These are phyloP conservation scores for Dipsacomyces acuminosporus DNA, from an alignment of 371 early-diverging fungal species.

Conservation along the genomic window DNA sequence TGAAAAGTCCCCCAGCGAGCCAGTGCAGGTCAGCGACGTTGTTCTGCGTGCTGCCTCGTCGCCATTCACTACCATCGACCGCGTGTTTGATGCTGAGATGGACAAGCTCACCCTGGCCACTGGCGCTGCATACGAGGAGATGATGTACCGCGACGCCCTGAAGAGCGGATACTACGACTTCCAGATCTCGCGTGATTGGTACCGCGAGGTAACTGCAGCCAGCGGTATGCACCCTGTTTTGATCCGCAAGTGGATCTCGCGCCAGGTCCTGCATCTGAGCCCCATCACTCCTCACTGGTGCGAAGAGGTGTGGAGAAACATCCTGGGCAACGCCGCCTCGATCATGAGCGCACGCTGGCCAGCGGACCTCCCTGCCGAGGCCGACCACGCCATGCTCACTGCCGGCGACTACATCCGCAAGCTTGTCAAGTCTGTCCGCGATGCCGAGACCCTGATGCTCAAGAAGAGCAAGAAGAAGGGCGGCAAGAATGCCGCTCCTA, in stretches of 20 bases:
- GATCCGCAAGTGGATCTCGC: slow-evolving; percentile 71
- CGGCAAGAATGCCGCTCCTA: slow-evolving; percentile 58
- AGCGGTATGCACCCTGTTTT: slow-evolving; percentile 80
- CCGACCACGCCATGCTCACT: slow-evolving; percentile 58
- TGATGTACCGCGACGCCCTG: slow-evolving; percentile 92
- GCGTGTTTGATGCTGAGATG: slow-evolving; percentile 84
- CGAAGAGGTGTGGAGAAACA: slow-evolving; percentile 79
- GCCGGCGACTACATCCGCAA: slow-evolving; percentile 79
- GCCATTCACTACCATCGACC: slow-evolving; percentile 69
- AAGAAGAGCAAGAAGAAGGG: slow-evolving; percentile 65
- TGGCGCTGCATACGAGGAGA: slow-evolving; percentile 73
- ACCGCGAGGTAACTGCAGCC: slow-evolving; percentile 73
- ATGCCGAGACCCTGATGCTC: slow-evolving; percentile 63
- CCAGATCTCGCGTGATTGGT: slow-evolving; percentile 85
- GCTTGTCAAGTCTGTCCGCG: slow-evolving; percentile 71
- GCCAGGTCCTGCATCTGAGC: slow-evolving; percentile 75
- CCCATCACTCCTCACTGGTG: slow-evolving; percentile 94
- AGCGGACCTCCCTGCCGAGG: slow-evolving; percentile 14
- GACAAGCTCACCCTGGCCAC: slow-evolving; percentile 65
- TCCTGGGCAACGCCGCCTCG: slow-evolving; percentile 68
- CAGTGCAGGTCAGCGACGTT: slow-evolving; percentile 40
- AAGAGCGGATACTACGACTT: slow-evolving; percentile 94
- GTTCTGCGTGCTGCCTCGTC: slow-evolving; percentile 44
- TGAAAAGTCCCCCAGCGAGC: slow-evolving; percentile 46
- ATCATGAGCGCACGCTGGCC: slow-evolving; percentile 76